phyloP scores from a whole-genome alignment of 805 yeast species.

The Myxozyma nipponensis region DNA sequence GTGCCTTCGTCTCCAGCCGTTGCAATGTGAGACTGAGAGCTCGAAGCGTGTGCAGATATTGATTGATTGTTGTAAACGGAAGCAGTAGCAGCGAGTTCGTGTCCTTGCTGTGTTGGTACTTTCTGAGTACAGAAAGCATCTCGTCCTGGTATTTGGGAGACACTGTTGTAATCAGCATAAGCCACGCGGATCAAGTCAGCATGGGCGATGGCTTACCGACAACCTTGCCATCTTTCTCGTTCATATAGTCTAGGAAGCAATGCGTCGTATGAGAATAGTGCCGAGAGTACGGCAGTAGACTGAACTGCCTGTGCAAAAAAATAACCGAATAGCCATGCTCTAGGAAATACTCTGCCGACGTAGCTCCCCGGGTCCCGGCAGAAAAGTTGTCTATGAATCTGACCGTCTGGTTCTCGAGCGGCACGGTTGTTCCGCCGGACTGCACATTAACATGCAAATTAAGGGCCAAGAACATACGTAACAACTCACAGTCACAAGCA shows the following conservation, averaged over 20 bases:
- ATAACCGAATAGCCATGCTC: slow-evolving; percentile 87
- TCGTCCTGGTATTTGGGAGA: slow-evolving; percentile 55
- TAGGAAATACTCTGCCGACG: slow-evolving; percentile 87
- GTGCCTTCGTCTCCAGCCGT: slow-evolving; percentile 51
- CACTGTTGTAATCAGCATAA: slow-evolving; percentile 42
- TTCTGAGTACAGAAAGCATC: slow-evolving; percentile 57
- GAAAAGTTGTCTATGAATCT: slow-evolving; percentile 94
- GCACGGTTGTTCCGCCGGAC: slow-evolving; percentile 97
- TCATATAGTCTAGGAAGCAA: slow-evolving; percentile 81
- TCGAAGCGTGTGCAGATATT: slow-evolving; percentile 80
- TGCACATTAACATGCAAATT: neutral
- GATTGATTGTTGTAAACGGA: slow-evolving; percentile 94
- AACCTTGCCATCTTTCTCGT: slow-evolving; percentile 49
- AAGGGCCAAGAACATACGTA: neutral
- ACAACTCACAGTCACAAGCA: slow-evolving; percentile 57
- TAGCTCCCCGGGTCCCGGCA: slow-evolving; percentile 97
- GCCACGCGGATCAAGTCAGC: neutral
- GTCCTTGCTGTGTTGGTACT: slow-evolving; percentile 47
- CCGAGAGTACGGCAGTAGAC: slow-evolving; percentile 87
- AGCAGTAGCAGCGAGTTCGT: slow-evolving; percentile 57
- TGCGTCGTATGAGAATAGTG: slow-evolving; percentile 77
- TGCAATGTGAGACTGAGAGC: slow-evolving; percentile 59
- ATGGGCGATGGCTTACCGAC: slow-evolving; percentile 33
- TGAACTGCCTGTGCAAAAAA: slow-evolving; percentile 87
- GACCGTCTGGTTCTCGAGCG: slow-evolving; percentile 93